A percentile compares a stretch with the other conserved stretches of the same genome.
Evolutionary conservation across 306 rosid species (phyloP).

Genomic region (Vigna nakashimae): DNA sequence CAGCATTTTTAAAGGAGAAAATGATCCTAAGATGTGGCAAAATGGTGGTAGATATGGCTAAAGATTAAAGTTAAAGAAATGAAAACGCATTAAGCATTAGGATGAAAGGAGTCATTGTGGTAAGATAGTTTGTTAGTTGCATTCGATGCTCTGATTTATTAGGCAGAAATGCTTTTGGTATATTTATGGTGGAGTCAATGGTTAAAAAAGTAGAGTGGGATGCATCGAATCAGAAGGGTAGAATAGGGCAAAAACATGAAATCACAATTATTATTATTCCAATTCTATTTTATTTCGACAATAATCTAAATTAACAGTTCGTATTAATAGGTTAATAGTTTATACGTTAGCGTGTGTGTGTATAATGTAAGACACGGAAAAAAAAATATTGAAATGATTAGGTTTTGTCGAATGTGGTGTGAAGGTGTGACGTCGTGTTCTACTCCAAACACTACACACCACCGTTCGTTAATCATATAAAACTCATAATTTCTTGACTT

Average conservation of each 20-base stretch:
- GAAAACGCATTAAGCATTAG: background rate
- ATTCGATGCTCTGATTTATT: slow-evolving; percentile 42
- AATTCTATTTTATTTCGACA: background rate
- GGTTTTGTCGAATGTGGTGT: slow-evolving; percentile 35
- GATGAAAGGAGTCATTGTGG: background rate
- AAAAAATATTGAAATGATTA: slow-evolving; percentile 34
- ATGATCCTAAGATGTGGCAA: too few species aligned
- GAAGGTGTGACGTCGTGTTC: slow-evolving; percentile 22
- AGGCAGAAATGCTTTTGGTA: slow-evolving; percentile 46
- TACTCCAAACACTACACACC: slow-evolving; percentile 8
- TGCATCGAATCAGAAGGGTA: slow-evolving; percentile 39
- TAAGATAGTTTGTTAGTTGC: slow-evolving; percentile 11
- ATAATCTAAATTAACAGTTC: background rate
- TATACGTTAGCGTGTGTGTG: background rate
- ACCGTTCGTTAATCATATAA: slow-evolving; percentile 20
- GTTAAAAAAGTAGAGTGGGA: slow-evolving; percentile 33
- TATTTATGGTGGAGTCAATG: slow-evolving; percentile 39
- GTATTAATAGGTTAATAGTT: background rate
- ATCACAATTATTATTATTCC: slow-evolving; percentile 45
- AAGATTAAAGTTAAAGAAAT: background rate
- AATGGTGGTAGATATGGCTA: too few species aligned
- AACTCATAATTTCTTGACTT: slow-evolving; percentile 39
- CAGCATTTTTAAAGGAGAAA: too few species aligned
- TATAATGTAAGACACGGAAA: slow-evolving; percentile 24
- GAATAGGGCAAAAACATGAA: background rate